Evolutionary conservation across 345 rosid genomes (phyloP).

Genomic region (Gossypium turneri): DNA sequence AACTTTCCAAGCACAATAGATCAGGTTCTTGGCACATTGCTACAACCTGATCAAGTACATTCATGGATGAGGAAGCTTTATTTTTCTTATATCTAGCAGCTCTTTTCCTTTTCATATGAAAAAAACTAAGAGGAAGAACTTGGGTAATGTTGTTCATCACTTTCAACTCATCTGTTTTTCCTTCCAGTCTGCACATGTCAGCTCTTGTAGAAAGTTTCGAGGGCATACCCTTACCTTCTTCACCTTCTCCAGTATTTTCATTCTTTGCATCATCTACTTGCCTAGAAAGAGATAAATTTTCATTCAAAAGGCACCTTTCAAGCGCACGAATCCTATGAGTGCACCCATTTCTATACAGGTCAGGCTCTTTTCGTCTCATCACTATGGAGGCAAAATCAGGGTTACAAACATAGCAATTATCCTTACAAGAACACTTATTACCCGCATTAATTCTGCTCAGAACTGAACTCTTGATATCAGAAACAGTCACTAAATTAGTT

Average conservation of each 20-base stretch:
- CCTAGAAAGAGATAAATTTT: constrained; percentile 32
- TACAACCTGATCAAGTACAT: constrained; percentile 12
- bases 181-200: constrained; percentile 25
- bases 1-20: constrained; percentile 11
- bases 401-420: constrained; percentile 40
- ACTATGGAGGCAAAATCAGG: constrained; percentile 59
- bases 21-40: constrained; percentile 21
- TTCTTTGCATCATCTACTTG: constrained; percentile 27
- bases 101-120: constrained; percentile 42
- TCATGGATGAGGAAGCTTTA: constrained; percentile 13
- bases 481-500: constrained; percentile 24
- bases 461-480: constrained; percentile 31
- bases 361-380: constrained; percentile 58
- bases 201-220: constrained; percentile 9
- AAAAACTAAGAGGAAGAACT: constrained; percentile 21
- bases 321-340: constrained; percentile 57
- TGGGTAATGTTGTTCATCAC: constrained; percentile 14
- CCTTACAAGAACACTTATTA: constrained; percentile 39
- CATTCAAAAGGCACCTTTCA: constrained; percentile 38
- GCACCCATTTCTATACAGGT: constrained; percentile 42
- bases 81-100: constrained; percentile 30
- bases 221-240: constrained; percentile 17
- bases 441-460: constrained; percentile 25
- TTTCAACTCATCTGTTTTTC: constrained; percentile 24
- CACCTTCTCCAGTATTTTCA: constrained; percentile 20